Evolutionary conservation across 306 rosid species (phyloP).

Genomic region (Luffa acutangula): DNA sequence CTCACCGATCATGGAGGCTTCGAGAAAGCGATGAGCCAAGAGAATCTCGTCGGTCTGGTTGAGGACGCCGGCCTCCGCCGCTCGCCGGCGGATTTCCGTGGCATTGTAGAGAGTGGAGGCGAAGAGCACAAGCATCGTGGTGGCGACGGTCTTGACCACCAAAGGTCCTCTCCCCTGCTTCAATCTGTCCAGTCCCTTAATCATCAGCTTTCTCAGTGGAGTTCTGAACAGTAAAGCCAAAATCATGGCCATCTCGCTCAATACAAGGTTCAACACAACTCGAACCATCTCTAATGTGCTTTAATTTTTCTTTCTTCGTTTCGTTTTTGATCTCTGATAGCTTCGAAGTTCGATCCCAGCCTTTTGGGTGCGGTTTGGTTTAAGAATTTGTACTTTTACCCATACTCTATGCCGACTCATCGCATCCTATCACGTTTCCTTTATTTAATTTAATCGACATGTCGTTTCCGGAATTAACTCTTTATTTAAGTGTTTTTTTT

Average conservation of each 20-base stretch:
- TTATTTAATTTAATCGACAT: background rate
- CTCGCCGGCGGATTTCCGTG: background rate
- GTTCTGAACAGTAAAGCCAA: slow-evolving; percentile 2
- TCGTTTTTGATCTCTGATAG: background rate
- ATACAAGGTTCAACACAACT: background rate
- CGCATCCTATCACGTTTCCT: background rate
- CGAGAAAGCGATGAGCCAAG: slow-evolving; percentile 5
- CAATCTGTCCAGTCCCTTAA: background rate
- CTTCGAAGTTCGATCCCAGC: background rate
- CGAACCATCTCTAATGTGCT: slow-evolving; percentile 1
- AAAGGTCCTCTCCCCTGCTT: slow-evolving; percentile 10
- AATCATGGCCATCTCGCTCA: background rate
- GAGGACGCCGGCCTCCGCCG: background rate
- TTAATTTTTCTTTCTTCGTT: background rate
- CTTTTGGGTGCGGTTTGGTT: background rate
- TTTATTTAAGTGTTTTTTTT: no score
- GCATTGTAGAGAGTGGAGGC: background rate
- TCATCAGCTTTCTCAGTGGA: background rate
- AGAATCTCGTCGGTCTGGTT: slow-evolving; percentile 6
- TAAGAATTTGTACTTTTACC: background rate
- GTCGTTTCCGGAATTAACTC: background rate
- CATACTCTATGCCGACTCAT: background rate
- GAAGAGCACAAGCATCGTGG: slow-evolving; percentile 3
- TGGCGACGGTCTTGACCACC: background rate
- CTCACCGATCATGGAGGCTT: background rate